phyloP scores from a whole-genome alignment of 306 rosid species.

The Trichosanthes cucumerina region DNA sequence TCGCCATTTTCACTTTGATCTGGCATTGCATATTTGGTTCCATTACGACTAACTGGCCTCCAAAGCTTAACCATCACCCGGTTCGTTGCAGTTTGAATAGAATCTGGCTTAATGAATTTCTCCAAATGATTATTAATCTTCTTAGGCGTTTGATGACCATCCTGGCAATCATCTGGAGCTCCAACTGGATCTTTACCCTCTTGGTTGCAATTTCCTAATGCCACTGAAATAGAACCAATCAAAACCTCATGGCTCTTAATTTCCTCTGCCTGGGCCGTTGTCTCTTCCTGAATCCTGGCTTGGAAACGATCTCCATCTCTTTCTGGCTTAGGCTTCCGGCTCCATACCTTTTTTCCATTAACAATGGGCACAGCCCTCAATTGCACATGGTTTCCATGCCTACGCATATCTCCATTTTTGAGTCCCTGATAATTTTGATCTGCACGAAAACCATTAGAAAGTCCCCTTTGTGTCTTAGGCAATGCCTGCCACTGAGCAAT shows the following conservation, averaged over 20 bases:
- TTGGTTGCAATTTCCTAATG: slow-evolving; percentile 34
- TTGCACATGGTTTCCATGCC: slow-evolving; percentile 33
- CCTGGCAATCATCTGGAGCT: slow-evolving; percentile 22
- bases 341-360: slow-evolving; percentile 43
- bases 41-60: slow-evolving; percentile 48
- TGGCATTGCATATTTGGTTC: slow-evolving; percentile 23
- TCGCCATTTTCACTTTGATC: slow-evolving; percentile 31
- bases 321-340: slow-evolving; percentile 50
- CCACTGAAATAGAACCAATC: slow-evolving; percentile 73
- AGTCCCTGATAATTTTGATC: slow-evolving; percentile 33
- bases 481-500: slow-evolving; percentile 28
- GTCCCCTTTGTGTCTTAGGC: slow-evolving; percentile 34
- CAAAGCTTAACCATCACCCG: slow-evolving; percentile 32
- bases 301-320: slow-evolving; percentile 26
- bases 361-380: slow-evolving; percentile 22
- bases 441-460: slow-evolving; percentile 23
- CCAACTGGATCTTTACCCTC: slow-evolving; percentile 26
- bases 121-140: slow-evolving; percentile 24
- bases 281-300: slow-evolving; percentile 27
- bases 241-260: slow-evolving; percentile 45
- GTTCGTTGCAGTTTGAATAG: slow-evolving; percentile 22
- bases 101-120: slow-evolving; percentile 37
- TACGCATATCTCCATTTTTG: slow-evolving; percentile 31
- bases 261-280: slow-evolving; percentile 20
- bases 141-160: slow-evolving; percentile 31